Percentiles rank a stretch among this genome's conserved stretches.
phyloP scores from a whole-genome alignment of 257 asterid genomes.

The Petunia secreta region DNA sequence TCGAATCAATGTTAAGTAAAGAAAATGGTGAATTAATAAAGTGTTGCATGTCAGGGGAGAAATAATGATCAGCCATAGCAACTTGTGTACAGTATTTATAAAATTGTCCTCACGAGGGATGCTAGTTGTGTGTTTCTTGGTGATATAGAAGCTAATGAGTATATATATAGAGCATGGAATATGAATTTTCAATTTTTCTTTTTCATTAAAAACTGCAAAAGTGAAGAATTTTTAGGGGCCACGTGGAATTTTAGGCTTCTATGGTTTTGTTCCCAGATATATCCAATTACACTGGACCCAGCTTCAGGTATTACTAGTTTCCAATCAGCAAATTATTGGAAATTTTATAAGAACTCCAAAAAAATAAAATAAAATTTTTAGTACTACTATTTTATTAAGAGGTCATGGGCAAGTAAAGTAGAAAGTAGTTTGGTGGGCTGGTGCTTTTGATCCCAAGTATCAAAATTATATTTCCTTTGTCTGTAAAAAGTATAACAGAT shows the following conservation, averaged over 20 bases:
- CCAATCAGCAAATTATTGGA: not conserved
- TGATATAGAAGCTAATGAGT: not conserved
- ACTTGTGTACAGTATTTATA: not conserved
- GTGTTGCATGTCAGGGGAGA: constrained; percentile 40
- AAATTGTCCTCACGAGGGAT: not conserved
- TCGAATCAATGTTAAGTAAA: constrained; percentile 49
- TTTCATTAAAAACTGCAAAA: constrained; percentile 18
- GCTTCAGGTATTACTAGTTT: not conserved
- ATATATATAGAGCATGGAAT: constrained; percentile 18
- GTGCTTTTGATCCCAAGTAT: not conserved
- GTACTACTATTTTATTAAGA: not conserved
- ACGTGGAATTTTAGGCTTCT: constrained; percentile 48
- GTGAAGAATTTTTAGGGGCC: constrained; percentile 36
- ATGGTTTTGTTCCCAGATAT: constrained; percentile 43
- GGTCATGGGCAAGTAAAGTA: constrained; percentile 21
- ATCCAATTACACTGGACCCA: constrained; percentile 41
- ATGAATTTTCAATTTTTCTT: not conserved
- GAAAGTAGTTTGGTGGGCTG: constrained; percentile 21
- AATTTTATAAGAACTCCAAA: too few relatives aligned
- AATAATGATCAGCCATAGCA: constrained; percentile 48
- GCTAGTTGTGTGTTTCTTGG: not conserved
- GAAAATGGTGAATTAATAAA: constrained; percentile 37
- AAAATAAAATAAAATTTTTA: too few relatives aligned
- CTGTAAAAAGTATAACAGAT: not conserved
- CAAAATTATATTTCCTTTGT: not conserved